Evolutionary conservation across 73 alveolate genomes (phyloP).

Genomic region (Paramecium pentaurelia): DNA sequence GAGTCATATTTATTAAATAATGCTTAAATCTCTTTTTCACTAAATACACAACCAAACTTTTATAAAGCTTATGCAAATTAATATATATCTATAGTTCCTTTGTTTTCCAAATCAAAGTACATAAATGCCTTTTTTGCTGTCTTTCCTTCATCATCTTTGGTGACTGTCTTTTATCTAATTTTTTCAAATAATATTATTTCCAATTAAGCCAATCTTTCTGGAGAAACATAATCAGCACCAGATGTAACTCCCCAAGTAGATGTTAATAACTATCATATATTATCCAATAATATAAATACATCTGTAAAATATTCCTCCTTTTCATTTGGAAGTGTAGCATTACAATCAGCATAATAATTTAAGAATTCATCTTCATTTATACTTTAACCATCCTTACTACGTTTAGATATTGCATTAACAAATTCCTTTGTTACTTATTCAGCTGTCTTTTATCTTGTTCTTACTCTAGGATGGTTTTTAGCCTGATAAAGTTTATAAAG

Average conservation of each 20-base stretch:
- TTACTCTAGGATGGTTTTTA: slow-evolving; percentile 81
- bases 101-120: slow-evolving; percentile 74
- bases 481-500: slow-evolving; percentile 59
- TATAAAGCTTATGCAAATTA: slow-evolving; percentile 74
- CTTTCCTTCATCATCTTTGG: slow-evolving; percentile 84
- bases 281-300: neutral
- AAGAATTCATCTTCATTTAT: slow-evolving; percentile 71
- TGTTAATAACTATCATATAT: slow-evolving; percentile 49
- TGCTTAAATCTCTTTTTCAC: slow-evolving; percentile 72
- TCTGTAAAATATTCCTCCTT: slow-evolving; percentile 84
- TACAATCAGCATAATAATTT: slow-evolving; percentile 81
- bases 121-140: slow-evolving; percentile 71
- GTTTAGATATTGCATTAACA: slow-evolving; percentile 64
- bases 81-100: slow-evolving; percentile 65
- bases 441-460: slow-evolving; percentile 78
- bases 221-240: slow-evolving; percentile 69
- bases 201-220: slow-evolving; percentile 64
- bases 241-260: slow-evolving; percentile 76
- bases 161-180: slow-evolving; percentile 76
- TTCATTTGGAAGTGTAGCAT: slow-evolving; percentile 83
- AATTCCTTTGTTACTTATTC: slow-evolving; percentile 70
- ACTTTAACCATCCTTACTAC: slow-evolving; percentile 63
- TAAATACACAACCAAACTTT: slow-evolving; percentile 77
- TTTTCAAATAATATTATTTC: slow-evolving; percentile 75
- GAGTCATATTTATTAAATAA: slow-evolving; percentile 72